phyloP scores from a whole-genome alignment of 192 early-diverging fungal genomes.

The Martensiomyces pterosporus region DNA sequence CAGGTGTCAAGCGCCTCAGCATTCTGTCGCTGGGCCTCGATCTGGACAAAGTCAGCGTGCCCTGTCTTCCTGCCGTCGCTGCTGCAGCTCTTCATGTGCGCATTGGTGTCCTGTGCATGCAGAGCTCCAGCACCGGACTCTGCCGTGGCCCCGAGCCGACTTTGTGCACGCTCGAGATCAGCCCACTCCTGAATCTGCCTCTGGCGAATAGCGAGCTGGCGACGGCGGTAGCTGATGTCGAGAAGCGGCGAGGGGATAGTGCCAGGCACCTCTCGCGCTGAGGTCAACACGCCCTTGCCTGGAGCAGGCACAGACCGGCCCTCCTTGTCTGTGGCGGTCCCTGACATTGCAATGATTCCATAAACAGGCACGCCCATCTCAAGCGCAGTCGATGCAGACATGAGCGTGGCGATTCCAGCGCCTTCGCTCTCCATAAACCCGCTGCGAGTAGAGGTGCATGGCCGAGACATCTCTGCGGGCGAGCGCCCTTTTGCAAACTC shows the following conservation, averaged over 20 bases:
- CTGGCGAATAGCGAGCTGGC: conserved; percentile 56
- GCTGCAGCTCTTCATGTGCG: not conserved
- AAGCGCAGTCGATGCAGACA: conserved; percentile 81
- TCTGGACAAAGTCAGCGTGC: conserved; percentile 50
- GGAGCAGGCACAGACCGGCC: conserved; percentile 91
- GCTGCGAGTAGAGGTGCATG: conserved; percentile 75
- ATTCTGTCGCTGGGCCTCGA: conserved; percentile 59
- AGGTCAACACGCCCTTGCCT: conserved; percentile 89
- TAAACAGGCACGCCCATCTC: conserved; percentile 92
- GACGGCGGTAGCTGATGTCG: conserved; percentile 78
- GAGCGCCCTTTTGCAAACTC: conserved; percentile 80
- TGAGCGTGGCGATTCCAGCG: conserved; percentile 85
- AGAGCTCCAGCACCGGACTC: too few species aligned
- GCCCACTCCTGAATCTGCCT: conserved; percentile 15
- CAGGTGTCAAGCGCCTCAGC: conserved; percentile 70
- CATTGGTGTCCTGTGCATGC: not conserved
- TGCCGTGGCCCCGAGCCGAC: too few species aligned
- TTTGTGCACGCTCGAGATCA: conserved; percentile 14
- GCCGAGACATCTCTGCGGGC: conserved; percentile 88
- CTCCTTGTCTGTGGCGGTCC: conserved; percentile 93
- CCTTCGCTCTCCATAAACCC: conserved; percentile 98
- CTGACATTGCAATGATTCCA: conserved; percentile 80
- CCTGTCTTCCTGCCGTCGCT: not conserved
- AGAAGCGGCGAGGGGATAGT: conserved; percentile 56
- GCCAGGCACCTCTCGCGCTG: conserved; percentile 65